Evolutionary conservation across 2,329 filamentous ascomycete genomes (phyloP).

Genomic region (Aspergillus clavatus): DNA sequence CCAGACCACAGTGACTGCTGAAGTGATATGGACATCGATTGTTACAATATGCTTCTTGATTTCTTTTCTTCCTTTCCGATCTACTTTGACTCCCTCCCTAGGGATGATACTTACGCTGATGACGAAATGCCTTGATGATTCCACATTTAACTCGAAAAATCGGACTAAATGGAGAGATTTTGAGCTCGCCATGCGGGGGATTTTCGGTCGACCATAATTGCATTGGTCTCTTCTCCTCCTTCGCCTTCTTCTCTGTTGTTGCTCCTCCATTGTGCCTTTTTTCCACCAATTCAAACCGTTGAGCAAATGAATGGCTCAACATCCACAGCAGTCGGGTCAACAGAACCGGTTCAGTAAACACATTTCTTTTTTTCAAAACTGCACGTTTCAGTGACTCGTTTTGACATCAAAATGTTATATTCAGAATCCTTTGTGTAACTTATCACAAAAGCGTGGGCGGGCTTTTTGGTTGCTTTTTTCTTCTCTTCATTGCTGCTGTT

Average conservation of each 20-base stretch:
- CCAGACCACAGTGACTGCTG: too few relatives aligned
- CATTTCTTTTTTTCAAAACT: neutral
- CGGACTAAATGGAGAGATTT: slow-evolving; percentile 1
- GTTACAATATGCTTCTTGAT: too few relatives aligned
- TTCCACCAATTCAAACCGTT: neutral
- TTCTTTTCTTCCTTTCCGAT: too few relatives aligned
- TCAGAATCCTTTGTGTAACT: slow-evolving; percentile 20
- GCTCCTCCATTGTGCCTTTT: neutral
- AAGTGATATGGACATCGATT: too few relatives aligned
- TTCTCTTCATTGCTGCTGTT: slow-evolving; percentile 8
- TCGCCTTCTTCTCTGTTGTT: neutral
- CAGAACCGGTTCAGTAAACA: slow-evolving; percentile 1
- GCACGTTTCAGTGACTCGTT: neutral
- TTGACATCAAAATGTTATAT: neutral
- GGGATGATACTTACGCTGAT: slow-evolving; percentile 4
- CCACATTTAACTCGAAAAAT: neutral
- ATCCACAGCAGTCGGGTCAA: neutral
- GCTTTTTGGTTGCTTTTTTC: slow-evolving; percentile 19
- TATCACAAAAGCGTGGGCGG: slow-evolving; percentile 35
- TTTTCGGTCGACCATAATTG: neutral
- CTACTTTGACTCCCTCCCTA: too few relatives aligned
- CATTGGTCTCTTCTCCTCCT: neutral
- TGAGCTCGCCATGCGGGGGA: neutral
- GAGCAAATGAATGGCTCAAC: too few relatives aligned
- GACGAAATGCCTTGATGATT: slow-evolving; percentile 13